These are phyloP conservation scores for Adansonia gregorii DNA, from an alignment of 441 rosid genomes.

Conservation along the genomic window DNA sequence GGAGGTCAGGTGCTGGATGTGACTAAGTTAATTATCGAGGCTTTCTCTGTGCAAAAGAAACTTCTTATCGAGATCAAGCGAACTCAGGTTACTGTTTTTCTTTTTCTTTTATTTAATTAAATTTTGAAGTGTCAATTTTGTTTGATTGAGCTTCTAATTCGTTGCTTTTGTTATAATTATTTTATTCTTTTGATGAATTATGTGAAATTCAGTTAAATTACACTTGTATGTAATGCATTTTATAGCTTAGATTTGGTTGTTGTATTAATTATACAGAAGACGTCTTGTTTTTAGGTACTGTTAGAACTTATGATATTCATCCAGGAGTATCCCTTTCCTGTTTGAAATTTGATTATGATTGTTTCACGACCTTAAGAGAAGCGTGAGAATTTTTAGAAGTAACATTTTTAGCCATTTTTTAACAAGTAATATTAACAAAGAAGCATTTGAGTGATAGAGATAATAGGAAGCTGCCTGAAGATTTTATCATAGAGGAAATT, in stretches of 20 bases:
- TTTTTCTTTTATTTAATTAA: background rate
- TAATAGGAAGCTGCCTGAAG: background rate
- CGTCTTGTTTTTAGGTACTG: background rate
- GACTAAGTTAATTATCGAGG: conserved; percentile 66
- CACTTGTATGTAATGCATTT: conserved; percentile 8
- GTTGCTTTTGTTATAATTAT: background rate
- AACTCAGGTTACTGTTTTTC: conserved; percentile 48
- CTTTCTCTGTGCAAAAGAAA: conserved; percentile 65
- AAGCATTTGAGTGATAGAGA: conserved; percentile 1
- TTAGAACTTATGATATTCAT: background rate
- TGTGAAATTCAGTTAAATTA: background rate
- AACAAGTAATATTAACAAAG: background rate
- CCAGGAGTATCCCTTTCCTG: background rate
- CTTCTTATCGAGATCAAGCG: conserved; percentile 70
- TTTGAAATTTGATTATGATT: background rate
- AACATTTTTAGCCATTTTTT: background rate
- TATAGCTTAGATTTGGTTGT: background rate
- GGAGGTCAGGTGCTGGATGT: conserved; percentile 85
- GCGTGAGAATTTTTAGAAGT: background rate
- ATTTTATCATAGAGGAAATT: background rate
- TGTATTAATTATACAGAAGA: background rate
- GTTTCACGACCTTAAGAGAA: background rate
- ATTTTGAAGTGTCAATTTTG: background rate
- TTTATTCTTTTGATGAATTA: background rate
- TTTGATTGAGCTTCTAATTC: conserved; percentile 1